Conservation (phyloP, 768 basidiomycete species). For the Auricularia cornea region DNA sequence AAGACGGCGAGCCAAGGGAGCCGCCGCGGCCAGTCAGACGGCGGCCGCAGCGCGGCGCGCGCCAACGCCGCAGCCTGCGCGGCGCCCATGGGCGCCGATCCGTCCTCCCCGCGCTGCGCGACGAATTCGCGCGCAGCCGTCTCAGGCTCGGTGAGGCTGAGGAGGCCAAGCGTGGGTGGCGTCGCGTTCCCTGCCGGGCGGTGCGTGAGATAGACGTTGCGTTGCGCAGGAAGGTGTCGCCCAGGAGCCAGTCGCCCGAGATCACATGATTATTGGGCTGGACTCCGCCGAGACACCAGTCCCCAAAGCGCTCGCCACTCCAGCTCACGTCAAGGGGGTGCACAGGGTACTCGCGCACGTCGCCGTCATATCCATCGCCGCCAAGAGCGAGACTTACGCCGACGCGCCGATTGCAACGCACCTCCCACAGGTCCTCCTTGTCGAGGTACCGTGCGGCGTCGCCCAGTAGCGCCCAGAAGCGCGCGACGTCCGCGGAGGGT, state of each 20-base stretch:
- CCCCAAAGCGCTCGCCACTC: slow-evolving; percentile 29
- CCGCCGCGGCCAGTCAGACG: not conserved
- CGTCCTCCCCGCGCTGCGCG: slow-evolving; percentile 26
- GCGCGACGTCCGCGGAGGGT: slow-evolving; percentile 41
- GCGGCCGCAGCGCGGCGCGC: not conserved
- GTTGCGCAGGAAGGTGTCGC: slow-evolving; percentile 48
- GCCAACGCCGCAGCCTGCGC: not conserved
- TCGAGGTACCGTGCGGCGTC: slow-evolving; percentile 29
- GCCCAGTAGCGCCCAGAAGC: slow-evolving; percentile 43
- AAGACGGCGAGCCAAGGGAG: not conserved
- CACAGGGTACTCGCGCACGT: slow-evolving; percentile 31
- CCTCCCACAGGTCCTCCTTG: slow-evolving; percentile 34
- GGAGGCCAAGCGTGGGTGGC: slow-evolving; percentile 38
- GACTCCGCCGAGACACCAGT: slow-evolving; percentile 50
- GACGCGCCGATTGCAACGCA: slow-evolving; percentile 42
- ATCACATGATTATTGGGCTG: slow-evolving; percentile 47
- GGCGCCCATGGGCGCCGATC: not conserved
- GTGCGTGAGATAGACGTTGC: slow-evolving; percentile 51
- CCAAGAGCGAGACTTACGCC: slow-evolving; percentile 39
- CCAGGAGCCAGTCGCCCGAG: slow-evolving; percentile 54
- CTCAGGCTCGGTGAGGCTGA: slow-evolving; percentile 33
- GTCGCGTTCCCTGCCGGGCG: slow-evolving; percentile 30
- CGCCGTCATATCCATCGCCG: slow-evolving; percentile 16
- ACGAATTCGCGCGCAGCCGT: slow-evolving; percentile 33
- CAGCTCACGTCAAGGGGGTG: slow-evolving; percentile 48